These are phyloP conservation scores for Cucurbita moschata DNA, from an alignment of 306 rosid genomes.

Conservation along the genomic window DNA sequence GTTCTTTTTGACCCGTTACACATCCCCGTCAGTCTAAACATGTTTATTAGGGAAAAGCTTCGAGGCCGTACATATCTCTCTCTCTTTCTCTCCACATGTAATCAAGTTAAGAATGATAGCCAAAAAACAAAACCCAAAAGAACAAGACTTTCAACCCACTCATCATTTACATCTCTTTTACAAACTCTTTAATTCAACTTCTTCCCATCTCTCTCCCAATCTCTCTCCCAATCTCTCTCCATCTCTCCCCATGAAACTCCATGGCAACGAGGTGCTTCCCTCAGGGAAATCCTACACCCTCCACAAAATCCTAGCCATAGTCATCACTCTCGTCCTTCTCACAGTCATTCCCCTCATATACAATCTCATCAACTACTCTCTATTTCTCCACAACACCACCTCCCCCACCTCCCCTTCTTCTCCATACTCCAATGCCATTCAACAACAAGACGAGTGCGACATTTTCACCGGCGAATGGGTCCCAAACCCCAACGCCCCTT, in stretches of 20 bases:
- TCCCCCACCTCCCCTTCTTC: not conserved
- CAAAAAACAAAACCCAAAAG: not conserved
- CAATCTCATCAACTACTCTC: not conserved
- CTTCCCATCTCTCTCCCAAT: not conserved
- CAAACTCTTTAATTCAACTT: not conserved
- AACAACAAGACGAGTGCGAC: slow-evolving; percentile 32
- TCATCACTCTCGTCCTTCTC: not conserved
- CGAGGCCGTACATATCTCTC: not conserved
- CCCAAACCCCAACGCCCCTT: slow-evolving; percentile 64
- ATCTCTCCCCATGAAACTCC: not conserved
- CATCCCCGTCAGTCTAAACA: too few relatives aligned
- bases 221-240: not conserved
- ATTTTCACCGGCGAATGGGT: slow-evolving; percentile 76
- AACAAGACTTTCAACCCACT: not conserved
- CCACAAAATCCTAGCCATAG: not conserved
- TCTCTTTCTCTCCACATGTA: not conserved
- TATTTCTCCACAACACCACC: not conserved
- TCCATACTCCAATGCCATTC: not conserved
- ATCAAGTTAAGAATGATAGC: not conserved
- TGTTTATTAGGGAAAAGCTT: too few relatives aligned
- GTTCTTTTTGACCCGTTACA: accelerated
- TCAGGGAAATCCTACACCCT: not conserved
- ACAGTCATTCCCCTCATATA: not conserved
- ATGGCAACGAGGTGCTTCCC: not conserved
- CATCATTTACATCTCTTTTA: not conserved